Conservation (phyloP, 768 basidiomycete species). For the Lactarius pseudohatsudake region DNA sequence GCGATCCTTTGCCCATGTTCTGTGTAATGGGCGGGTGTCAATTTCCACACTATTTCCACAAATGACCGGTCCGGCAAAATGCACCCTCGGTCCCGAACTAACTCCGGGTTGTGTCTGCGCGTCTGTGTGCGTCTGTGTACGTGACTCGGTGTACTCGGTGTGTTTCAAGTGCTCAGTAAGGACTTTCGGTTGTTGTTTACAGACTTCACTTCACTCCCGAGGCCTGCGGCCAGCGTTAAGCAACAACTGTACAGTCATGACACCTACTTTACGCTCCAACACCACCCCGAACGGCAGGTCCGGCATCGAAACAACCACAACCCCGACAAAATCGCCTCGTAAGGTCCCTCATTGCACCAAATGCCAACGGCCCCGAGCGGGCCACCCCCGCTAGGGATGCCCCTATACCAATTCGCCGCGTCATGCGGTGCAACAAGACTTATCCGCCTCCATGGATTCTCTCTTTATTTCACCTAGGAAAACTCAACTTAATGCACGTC, state of each 20-base stretch:
- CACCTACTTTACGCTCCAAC: constrained; percentile 24
- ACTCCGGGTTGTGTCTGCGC: background rate
- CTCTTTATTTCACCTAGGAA: constrained; percentile 25
- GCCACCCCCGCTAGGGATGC: constrained; percentile 67
- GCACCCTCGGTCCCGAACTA: background rate
- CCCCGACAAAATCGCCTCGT: constrained; percentile 45
- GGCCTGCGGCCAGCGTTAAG: background rate
- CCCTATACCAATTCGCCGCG: constrained; percentile 37
- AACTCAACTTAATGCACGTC: constrained; percentile 29
- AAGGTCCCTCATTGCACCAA: constrained; percentile 55
- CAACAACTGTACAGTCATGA: constrained; percentile 6
- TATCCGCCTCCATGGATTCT: constrained; percentile 22
- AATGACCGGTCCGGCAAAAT: background rate
- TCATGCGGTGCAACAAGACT: constrained; percentile 6
- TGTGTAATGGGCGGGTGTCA: background rate
- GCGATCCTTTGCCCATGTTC: constrained; percentile 78
- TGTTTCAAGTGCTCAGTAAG: background rate
- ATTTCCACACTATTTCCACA: background rate
- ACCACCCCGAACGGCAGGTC: constrained; percentile 15
- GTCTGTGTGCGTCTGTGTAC: background rate
- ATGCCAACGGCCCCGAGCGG: constrained; percentile 55
- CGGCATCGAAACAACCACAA: constrained; percentile 15
- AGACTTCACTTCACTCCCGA: background rate
- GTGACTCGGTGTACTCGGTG: background rate
- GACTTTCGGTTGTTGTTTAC: background rate